phyloP scores from a whole-genome alignment of 108 stramenopile species.

The Cyclotella distinguenda region DNA sequence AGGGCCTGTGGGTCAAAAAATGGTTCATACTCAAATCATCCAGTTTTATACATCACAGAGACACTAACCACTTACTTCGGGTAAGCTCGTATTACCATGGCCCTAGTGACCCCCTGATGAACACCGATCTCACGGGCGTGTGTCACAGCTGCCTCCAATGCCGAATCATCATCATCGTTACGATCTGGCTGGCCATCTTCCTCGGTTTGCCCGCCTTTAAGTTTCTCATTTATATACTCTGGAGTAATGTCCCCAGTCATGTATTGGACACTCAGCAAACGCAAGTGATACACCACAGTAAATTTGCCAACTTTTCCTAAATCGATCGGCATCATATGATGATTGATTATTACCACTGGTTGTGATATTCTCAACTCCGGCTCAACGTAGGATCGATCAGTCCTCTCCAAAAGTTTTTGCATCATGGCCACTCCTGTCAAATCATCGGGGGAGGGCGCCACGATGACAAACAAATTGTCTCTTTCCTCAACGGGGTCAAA shows the following conservation, averaged over 20 bases:
- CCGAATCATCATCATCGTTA: slow-evolving; percentile 54
- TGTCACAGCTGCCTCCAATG: slow-evolving; percentile 78
- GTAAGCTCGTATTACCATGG: slow-evolving; percentile 89
- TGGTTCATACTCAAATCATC: neutral
- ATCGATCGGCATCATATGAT: slow-evolving; percentile 81
- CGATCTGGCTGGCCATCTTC: slow-evolving; percentile 20
- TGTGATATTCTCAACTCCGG: slow-evolving; percentile 50
- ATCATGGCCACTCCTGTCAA: slow-evolving; percentile 67
- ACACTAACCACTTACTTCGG: slow-evolving; percentile 58
- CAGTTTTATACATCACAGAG: neutral
- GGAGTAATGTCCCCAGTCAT: slow-evolving; percentile 68
- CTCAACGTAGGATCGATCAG: slow-evolving; percentile 39
- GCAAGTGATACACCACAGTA: slow-evolving; percentile 81
- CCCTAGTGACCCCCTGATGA: slow-evolving; percentile 80
- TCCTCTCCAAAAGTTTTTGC: slow-evolving; percentile 61
- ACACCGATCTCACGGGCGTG: slow-evolving; percentile 76
- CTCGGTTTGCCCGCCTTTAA: slow-evolving; percentile 18
- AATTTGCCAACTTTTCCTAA: slow-evolving; percentile 58
- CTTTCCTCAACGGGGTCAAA: slow-evolving; percentile 82
- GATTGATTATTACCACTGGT: slow-evolving; percentile 82
- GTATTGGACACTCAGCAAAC: slow-evolving; percentile 81
- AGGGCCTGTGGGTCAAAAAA: slow-evolving; percentile 55
- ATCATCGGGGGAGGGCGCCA: slow-evolving; percentile 86
- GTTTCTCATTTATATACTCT: slow-evolving; percentile 36
- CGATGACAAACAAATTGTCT: slow-evolving; percentile 81